Conservation (phyloP, 495 filamentous ascomycete species). For the Penicillium roqueforti region DNA sequence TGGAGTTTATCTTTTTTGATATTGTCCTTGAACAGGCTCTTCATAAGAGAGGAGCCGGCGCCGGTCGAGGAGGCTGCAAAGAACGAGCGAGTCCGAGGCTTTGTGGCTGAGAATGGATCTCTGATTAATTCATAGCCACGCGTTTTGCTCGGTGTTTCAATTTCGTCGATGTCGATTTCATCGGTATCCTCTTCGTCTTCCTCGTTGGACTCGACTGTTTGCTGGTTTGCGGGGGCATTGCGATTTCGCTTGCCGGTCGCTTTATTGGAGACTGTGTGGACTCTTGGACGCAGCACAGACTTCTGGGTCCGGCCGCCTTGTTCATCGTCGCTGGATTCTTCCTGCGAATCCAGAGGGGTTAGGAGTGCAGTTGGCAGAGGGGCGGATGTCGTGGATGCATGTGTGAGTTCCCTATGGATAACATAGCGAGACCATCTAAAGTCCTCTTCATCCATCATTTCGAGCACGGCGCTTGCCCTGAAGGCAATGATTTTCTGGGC, state of each 20-base stretch:
- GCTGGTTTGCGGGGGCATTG: constrained; percentile 27
- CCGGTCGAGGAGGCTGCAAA: constrained; percentile 28
- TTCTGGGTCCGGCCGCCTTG: constrained; percentile 38
- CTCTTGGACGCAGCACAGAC: constrained; percentile 51
- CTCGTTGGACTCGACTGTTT: constrained; percentile 30
- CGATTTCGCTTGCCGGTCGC: constrained; percentile 48
- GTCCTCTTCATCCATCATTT: constrained; percentile 39
- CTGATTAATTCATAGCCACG: constrained; percentile 40
- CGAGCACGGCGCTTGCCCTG: constrained; percentile 29
- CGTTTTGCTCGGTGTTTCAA: constrained; percentile 46
- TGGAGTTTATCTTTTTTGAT: constrained; percentile 24
- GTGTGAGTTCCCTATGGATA: constrained; percentile 43
- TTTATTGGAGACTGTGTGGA: constrained; percentile 36
- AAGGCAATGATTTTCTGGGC: constrained; percentile 36
- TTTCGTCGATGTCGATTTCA: constrained; percentile 31
- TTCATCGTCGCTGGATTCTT: constrained; percentile 41
- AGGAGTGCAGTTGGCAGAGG: constrained; percentile 27
- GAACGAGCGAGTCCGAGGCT: constrained; percentile 31
- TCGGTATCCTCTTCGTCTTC: constrained; percentile 38
- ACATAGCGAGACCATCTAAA: constrained; percentile 45
- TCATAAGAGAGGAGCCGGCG: constrained; percentile 30
- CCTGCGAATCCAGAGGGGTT: constrained; percentile 34
- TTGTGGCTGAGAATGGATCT: constrained; percentile 40
- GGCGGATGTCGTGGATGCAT: constrained; percentile 24
- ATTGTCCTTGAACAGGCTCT: constrained; percentile 35